Evolutionary conservation across 768 basidiomycete genomes (phyloP), one percentile per base, ranked within the genome.

Genomic region (Mycena pura): DNA sequence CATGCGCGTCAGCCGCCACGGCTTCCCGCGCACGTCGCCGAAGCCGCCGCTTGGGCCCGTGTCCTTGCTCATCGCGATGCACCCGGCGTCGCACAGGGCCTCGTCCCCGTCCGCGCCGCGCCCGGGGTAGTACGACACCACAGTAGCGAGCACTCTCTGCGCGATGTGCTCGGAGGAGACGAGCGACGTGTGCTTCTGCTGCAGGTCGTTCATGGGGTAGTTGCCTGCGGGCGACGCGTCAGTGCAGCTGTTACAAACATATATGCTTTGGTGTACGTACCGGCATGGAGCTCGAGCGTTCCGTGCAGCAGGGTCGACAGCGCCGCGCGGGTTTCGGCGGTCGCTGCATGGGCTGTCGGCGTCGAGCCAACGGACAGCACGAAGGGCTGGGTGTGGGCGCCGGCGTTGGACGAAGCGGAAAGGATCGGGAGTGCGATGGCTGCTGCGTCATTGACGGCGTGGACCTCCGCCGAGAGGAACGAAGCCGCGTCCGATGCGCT

Each of bases 41-140:
- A 82, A 93, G 5, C 85, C 87, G 9, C 84, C 84, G 25, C 82
- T 86, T 3, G 86, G 89, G 0, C 93, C 94, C 1, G 81, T 88
- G 72, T 95, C 94, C 74, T 93, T 94, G 72, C 91, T 93, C 78
- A 96, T 90, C 3, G 92, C 93, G 61, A 94, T 86, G 2, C 85
- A 91, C 6, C 93, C 94, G 8, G 89, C 90, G 73, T 96, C 93
- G 56, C 82, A 87, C 77, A 94, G 76, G 4, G 90, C 91, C 71
- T 93, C 91, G 68, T 92, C 90, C 2, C 86, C 89, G 36, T 79
- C 76, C 22, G 70, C 78, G 9, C 86, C 86, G 59, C 92, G 81
- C 13, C 84, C 86, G 1, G 90, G 86, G 71, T 95, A 95, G 63
- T 86, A 84, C n/a, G 92, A 93, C 44, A 93, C 79, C 5, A 95